These are phyloP conservation scores for Fraxinus excelsior DNA, from an alignment of 257 asterid genomes.

Conservation along the genomic window DNA sequence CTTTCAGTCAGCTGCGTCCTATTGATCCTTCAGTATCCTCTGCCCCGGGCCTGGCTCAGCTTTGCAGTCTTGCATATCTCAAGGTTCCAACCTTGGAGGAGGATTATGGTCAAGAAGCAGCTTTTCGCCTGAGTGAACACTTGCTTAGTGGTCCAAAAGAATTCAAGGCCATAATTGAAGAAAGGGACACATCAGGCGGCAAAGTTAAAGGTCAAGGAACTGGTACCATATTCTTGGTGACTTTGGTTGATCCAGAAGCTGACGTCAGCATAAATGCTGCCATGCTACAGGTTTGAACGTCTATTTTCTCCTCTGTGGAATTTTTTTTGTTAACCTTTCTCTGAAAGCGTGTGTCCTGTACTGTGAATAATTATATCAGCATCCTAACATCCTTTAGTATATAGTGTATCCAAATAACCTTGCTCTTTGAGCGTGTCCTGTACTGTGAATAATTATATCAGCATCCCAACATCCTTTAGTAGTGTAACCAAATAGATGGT, in stretches of 20 bases:
- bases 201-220: slow-evolving; percentile 97
- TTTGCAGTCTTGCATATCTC: slow-evolving; percentile 75
- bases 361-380: background rate
- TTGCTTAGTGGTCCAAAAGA: slow-evolving; percentile 63
- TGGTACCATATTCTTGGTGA: slow-evolving; percentile 73
- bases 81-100: slow-evolving; percentile 81
- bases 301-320: background rate
- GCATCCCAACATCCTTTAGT: background rate
- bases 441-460: background rate
- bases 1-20: slow-evolving; percentile 78
- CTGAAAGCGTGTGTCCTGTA: background rate
- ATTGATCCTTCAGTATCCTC: slow-evolving; percentile 72
- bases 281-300: slow-evolving; percentile 70
- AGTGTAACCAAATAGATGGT: no score
- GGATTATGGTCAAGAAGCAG: slow-evolving; percentile 94
- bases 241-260: slow-evolving; percentile 65
- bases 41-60: slow-evolving; percentile 88
- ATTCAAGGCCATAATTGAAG: slow-evolving; percentile 76
- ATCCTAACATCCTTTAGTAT: background rate
- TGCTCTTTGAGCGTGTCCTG: background rate
- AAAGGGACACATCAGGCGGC: slow-evolving; percentile 78
- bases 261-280: slow-evolving; percentile 72
- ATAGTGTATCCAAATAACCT: no score
- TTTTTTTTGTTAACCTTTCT: background rate
- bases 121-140: slow-evolving; percentile 63